phyloP scores from a whole-genome alignment of 169 alveolate species.

The Ichthyophthirius multifiliis region DNA sequence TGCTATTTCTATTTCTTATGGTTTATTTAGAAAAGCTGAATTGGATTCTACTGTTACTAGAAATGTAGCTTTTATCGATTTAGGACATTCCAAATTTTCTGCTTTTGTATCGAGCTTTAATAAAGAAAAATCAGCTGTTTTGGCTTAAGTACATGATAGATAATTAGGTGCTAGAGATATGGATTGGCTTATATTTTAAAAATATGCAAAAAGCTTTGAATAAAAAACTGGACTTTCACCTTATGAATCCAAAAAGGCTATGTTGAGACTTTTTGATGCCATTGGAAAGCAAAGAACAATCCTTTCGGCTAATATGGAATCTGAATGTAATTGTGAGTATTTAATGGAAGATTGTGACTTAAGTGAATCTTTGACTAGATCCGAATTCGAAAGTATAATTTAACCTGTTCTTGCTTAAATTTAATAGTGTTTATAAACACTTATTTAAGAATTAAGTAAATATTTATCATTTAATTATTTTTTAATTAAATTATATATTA shows the following conservation, averaged over 20 bases:
- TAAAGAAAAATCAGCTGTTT: slow-evolving; percentile 86
- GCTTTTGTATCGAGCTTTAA: slow-evolving; percentile 89
- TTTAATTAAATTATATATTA: background rate
- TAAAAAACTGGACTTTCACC: slow-evolving; percentile 90
- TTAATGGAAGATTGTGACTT: slow-evolving; percentile 95
- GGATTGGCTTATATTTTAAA: slow-evolving; percentile 89
- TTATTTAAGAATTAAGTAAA: slow-evolving; percentile 62
- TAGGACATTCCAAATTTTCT: slow-evolving; percentile 94
- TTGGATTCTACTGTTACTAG: slow-evolving; percentile 89
- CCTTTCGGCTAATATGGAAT: slow-evolving; percentile 95
- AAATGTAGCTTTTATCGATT: slow-evolving; percentile 93
- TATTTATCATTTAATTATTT: background rate
- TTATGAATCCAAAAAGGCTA: slow-evolving; percentile 83
- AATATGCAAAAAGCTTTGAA: slow-evolving; percentile 87
- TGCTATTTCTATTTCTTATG: slow-evolving; percentile 97
- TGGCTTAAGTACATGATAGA: slow-evolving; percentile 91
- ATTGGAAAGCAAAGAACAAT: slow-evolving; percentile 94
- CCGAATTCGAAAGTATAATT: slow-evolving; percentile 90
- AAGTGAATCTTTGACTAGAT: slow-evolving; percentile 80
- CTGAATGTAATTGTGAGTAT: slow-evolving; percentile 91
- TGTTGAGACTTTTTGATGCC: slow-evolving; percentile 94
- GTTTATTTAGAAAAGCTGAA: slow-evolving; percentile 93
- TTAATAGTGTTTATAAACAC: slow-evolving; percentile 55
- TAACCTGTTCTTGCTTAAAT: slow-evolving; percentile 73
- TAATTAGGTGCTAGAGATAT: slow-evolving; percentile 96